Evolutionary conservation across 78 protist genomes (phyloP).

Genomic region (Salpingoeca rosetta): DNA sequence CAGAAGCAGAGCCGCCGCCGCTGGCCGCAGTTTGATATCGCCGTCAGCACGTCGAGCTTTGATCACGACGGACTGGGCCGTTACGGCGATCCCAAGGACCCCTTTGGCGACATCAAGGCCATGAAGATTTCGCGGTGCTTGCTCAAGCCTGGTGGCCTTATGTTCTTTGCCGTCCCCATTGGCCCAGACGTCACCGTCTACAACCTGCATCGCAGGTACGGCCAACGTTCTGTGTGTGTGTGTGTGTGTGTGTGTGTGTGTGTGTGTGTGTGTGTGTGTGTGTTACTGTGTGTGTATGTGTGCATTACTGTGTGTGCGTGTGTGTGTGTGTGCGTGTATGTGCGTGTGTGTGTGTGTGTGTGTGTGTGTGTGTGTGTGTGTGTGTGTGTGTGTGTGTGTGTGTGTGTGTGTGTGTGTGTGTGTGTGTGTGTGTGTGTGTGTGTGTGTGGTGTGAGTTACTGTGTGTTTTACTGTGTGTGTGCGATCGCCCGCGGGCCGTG

Average conservation of each 20-base stretch:
- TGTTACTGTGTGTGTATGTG: neutral
- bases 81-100: conserved; percentile 40
- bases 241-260: neutral
- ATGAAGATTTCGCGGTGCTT: neutral
- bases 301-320: neutral
- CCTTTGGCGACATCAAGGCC: conserved; percentile 28
- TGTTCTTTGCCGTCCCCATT: conserved; percentile 12
- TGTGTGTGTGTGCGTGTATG: neutral
- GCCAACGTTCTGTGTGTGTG: neutral
- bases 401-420: too few species aligned
- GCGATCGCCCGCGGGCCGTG: too few species aligned
- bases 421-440: too few species aligned
- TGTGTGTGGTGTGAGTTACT: too few species aligned
- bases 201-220: conserved; percentile 20
- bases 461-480: too few species aligned
- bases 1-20: too few species aligned
- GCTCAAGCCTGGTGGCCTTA: conserved; percentile 2
- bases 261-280: neutral
- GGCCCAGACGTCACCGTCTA: conserved; percentile 30
- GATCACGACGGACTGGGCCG: conserved; percentile 54
- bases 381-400: too few species aligned
- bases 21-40: conserved; percentile 2
- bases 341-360: too few species aligned
- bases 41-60: neutral
- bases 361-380: too few species aligned